Evolutionary conservation across 108 stramenopile species (phyloP), one percentile per base, ranked within the genome.

Genomic region (Chaetoceros muelleri): DNA sequence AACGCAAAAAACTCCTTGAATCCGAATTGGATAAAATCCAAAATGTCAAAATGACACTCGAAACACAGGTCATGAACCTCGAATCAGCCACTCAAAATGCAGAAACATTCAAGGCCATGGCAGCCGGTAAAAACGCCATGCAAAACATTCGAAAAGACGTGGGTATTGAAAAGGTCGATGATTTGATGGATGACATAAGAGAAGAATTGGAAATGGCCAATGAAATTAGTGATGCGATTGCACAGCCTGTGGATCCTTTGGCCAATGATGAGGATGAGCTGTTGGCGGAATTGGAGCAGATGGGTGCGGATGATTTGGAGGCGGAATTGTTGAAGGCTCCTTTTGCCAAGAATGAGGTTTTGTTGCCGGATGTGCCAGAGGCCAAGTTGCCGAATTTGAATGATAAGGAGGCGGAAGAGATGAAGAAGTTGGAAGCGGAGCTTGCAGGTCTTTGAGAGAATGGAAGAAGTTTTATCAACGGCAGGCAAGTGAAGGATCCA

Each of bases 1-100:
- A 97, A 76, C 85, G 91, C 57, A 97, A 97, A 84, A 98, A 96
- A 61, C 70, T 97, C 48, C 96, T 92, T 65, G 96, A 98, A 60
- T 80, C 85, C 31, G 96, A 98, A 64, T 73, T 90, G 44, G 92
- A 93, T 66, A 98, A 98, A 75, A 95, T 98, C 61, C 74, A 86
- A 62, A 96, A 96, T 60, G 93, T 95, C 21, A 82, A 93, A 59
- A 81, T 93, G 78, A 96, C 92, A 24, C 71, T 96, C 27, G 90
- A 92, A 69, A 85, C 79, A 20, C 95, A 98, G 74, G 93, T 95
- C 5, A 94, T 96, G 60, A 90, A 90, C 60, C 74, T 98, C 30
- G 97, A 98, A 78, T 90, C 88, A 0, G 92, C 95, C 8, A 81
- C 81, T 23, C 89, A 89, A 58, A 96, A 98, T 65, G 92, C 90